phyloP scores from a whole-genome alignment of 129 eudicot species.

The Ambrosia artemisiifolia region DNA sequence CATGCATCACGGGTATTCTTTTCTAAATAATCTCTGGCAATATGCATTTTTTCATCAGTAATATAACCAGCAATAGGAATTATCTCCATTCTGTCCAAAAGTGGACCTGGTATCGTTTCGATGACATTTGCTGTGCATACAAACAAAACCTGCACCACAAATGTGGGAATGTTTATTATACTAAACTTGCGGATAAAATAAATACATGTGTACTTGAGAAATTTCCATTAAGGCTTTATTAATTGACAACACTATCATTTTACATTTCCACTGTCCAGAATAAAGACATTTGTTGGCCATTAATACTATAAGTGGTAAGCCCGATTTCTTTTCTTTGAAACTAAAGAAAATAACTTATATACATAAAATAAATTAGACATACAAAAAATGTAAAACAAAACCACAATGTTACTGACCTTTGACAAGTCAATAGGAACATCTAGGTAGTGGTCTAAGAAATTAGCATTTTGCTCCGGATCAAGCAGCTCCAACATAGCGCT shows the following conservation, averaged over 20 bases:
- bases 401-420: constrained; percentile 50
- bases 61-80: constrained; percentile 95
- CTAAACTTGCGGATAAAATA: neutral
- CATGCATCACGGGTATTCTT: constrained; percentile 91
- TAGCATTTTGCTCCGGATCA: constrained; percentile 98
- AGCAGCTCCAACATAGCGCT: constrained; percentile 99
- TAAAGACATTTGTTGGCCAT: too few relatives aligned
- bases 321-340: neutral
- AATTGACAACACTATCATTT: neutral
- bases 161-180: neutral
- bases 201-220: neutral
- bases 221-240: neutral
- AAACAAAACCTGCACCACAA: constrained; percentile 73
- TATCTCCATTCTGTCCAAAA: constrained; percentile 96
- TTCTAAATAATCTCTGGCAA: constrained; percentile 94
- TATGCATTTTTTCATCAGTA: constrained; percentile 96
- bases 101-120: constrained; percentile 82
- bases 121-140: constrained; percentile 96
- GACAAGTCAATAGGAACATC: constrained; percentile 95
- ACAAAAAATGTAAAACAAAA: neutral
- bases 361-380: neutral
- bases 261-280: neutral
- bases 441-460: constrained; percentile 92
- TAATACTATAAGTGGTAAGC: too few relatives aligned
- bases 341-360: neutral